Percentiles rank a stretch among this genome's conserved stretches.
phyloP scores from a whole-genome alignment of 768 basidiomycete genomes.

The Neoboletus magnificus region DNA sequence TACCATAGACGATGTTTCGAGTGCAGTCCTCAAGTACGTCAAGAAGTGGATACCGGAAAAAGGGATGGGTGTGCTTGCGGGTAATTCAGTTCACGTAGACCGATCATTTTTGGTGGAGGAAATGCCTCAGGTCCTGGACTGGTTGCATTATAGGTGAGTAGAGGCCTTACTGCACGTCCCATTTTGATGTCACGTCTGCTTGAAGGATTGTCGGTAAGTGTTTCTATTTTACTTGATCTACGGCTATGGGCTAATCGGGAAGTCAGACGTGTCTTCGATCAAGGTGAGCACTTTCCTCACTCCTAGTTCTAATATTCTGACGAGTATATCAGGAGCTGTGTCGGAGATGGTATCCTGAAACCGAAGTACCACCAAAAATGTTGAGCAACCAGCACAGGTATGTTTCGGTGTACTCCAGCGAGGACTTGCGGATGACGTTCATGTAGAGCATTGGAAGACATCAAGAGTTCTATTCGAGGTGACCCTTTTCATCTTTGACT shows the following conservation, averaged over 20 bases:
- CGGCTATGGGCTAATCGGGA: neutral
- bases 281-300: constrained; percentile 45
- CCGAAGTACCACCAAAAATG: constrained; percentile 16
- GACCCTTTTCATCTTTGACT: neutral
- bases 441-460: constrained; percentile 78
- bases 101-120: constrained; percentile 64
- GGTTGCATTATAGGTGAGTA: constrained; percentile 74
- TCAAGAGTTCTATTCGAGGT: constrained; percentile 74
- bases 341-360: constrained; percentile 60
- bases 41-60: constrained; percentile 77
- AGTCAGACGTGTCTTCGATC: constrained; percentile 75
- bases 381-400: constrained; percentile 59
- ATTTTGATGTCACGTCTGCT: neutral
- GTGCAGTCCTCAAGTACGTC: constrained; percentile 70
- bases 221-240: neutral
- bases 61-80: constrained; percentile 69
- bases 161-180: neutral
- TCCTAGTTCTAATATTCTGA: neutral
- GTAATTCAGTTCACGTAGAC: constrained; percentile 85
- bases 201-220: constrained; percentile 67
- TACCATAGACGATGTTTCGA: constrained; percentile 55
- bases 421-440: neutral
- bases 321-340: constrained; percentile 54
- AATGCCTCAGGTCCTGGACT: constrained; percentile 79
- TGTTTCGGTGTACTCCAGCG: constrained; percentile 3